phyloP scores from a whole-genome alignment of 225 moss, liverwort and hornwort genomes.

The Ulota crispa region DNA sequence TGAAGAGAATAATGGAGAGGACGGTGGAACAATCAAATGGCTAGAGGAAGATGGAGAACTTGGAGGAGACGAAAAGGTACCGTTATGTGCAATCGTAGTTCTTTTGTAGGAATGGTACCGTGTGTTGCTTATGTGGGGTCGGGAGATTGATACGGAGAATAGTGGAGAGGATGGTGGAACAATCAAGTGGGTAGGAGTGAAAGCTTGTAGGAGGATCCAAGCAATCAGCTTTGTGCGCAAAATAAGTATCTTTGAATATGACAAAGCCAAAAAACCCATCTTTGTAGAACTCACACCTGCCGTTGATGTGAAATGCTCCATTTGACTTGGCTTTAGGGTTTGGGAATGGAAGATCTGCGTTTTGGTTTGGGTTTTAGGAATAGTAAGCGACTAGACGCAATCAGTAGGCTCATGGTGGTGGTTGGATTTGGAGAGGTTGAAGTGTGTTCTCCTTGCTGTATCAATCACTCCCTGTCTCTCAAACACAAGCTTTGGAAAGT shows the following conservation, averaged over 20 bases:
- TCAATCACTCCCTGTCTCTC: too few relatives aligned
- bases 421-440: too few relatives aligned
- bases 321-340: neutral
- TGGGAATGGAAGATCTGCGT: neutral
- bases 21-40: neutral
- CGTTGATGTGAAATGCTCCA: neutral
- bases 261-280: neutral
- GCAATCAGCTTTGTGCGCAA: neutral
- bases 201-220: neutral
- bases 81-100: neutral
- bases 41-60: neutral
- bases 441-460: too few relatives aligned
- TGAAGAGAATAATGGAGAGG: neutral
- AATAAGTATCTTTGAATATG: neutral
- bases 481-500: too few relatives aligned
- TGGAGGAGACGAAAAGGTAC: neutral
- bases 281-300: too few relatives aligned
- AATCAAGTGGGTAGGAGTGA: neutral
- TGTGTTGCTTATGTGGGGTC: neutral
- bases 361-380: neutral
- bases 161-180: neutral
- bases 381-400: neutral
- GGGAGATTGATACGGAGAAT: neutral
- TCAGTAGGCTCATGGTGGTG: neutral
- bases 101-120: neutral